Evolutionary conservation across 495 filamentous ascomycete genomes (phyloP).

Genomic region (Tuber melanosporum): DNA sequence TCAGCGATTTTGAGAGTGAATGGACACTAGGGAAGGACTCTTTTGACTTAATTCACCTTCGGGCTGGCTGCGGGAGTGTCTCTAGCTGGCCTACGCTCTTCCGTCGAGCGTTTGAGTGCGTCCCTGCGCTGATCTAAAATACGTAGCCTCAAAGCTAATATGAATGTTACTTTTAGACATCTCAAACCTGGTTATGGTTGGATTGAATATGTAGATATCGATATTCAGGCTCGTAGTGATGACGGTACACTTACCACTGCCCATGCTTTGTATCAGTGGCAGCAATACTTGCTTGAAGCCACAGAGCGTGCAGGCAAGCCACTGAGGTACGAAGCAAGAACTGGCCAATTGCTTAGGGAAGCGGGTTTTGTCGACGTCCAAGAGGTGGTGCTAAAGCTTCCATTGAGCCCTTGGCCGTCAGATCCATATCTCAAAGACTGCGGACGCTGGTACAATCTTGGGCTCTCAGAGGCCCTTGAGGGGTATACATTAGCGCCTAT

Average conservation of each 20-base stretch:
- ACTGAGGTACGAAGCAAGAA: conserved; percentile 59
- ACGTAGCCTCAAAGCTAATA: conserved; percentile 23
- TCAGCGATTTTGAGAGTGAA: conserved; percentile 71
- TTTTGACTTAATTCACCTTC: conserved; percentile 82
- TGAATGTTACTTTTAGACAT: conserved; percentile 49
- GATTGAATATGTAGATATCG: conserved; percentile 91
- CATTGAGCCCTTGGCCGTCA: conserved; percentile 71
- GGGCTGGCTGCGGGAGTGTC: conserved; percentile 75
- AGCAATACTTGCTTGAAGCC: conserved; percentile 60
- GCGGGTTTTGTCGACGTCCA: conserved; percentile 81
- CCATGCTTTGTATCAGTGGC: conserved; percentile 58
- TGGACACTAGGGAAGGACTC: conserved; percentile 69
- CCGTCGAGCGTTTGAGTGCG: conserved; percentile 59
- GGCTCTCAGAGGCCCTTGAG: conserved; percentile 64
- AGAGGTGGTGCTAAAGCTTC: conserved; percentile 64
- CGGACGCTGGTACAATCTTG: conserved; percentile 80
- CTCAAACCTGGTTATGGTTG: conserved; percentile 69
- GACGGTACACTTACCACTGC: conserved; percentile 55
- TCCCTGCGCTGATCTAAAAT: conserved; percentile 5
- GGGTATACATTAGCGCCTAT: conserved; percentile 69
- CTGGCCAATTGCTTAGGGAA: conserved; percentile 56
- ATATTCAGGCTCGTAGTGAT: conserved; percentile 71
- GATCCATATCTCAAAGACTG: conserved; percentile 63
- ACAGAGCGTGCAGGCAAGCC: conserved; percentile 60
- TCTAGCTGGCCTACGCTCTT: conserved; percentile 72